Base-by-base conservation (phyloP, 345 rosid species). In the Corchorus capsularis region DNA sequence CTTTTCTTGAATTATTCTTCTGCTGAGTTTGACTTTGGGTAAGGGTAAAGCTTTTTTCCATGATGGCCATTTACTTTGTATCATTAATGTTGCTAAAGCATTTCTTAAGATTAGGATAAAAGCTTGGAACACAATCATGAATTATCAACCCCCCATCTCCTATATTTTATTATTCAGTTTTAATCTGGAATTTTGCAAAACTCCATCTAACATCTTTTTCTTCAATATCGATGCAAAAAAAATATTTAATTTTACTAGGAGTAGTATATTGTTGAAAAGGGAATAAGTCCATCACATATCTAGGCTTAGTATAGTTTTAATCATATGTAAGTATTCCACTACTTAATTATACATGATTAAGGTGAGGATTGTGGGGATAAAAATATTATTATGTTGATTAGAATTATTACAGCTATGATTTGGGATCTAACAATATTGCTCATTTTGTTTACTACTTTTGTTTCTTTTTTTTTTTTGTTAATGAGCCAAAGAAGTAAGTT, bases 151-250 rank as follows among this genome's bases (percentile, higher is more conserved):
- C 15, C 0, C 43, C 43, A 39, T 39, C 43, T 39, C 43, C 6
- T 8, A 3, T 4, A 9, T 75, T 22, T 60, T 41, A 4, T 54
- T 69, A 66, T 68, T 50, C 14, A 14, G 1, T 73, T 59, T 59
- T 59, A 47, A 15, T 69, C 22, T 55, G 65, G 34, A 68, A 55
- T 75, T 75, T 66, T 37, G 74, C 69, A 75, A 78, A 52, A 67
- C 46, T 55, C 82, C 86, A 71, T 50, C 78, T 49, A 73, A 55
- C 82, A 75, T 71, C 80, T 72, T 86, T 83, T 79, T 19, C 66
- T 19, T 4, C 35, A 62, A 14, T 4, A 54, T 45, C 70, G n/a
- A 50, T 61, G 65, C 61, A 20, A 15, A 43, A 34, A 27, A 27
- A 27, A 27, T 27, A 27, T 27, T 27, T 32, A 64, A 27, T 19